A percentile compares a stretch with the other conserved stretches of the same genome.
phyloP scores from a whole-genome alignment of 2,329 filamentous ascomycete species.

The Apiospora pterosperma region DNA sequence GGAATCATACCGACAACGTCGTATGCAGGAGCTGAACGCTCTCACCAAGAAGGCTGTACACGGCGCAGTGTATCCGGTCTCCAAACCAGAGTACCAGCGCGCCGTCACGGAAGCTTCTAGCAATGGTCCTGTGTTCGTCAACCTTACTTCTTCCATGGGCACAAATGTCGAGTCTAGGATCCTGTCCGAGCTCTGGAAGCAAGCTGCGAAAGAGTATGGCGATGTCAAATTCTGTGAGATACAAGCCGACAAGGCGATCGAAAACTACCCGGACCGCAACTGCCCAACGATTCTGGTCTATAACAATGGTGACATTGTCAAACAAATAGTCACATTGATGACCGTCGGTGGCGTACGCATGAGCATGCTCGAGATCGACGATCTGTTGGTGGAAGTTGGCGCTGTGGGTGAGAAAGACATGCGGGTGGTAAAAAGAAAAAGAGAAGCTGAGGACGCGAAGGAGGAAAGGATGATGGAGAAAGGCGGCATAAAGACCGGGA shows the following conservation, averaged over 20 bases:
- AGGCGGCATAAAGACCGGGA: slow-evolving; percentile 50
- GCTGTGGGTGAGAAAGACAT: slow-evolving; percentile 77
- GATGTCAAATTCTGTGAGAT: slow-evolving; percentile 99
- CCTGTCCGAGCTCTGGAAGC: slow-evolving; percentile 80
- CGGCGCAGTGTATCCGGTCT: slow-evolving; percentile 87
- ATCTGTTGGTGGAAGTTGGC: slow-evolving; percentile 76
- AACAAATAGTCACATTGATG: slow-evolving; percentile 85
- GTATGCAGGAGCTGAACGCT: slow-evolving; percentile 75
- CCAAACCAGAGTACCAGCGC: slow-evolving; percentile 88
- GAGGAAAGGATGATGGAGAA: slow-evolving; percentile 52
- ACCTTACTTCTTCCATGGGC: slow-evolving; percentile 74
- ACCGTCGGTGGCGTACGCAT: slow-evolving; percentile 73
- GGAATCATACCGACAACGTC: slow-evolving; percentile 81
- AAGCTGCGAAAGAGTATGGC: slow-evolving; percentile 79
- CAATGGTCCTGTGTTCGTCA: slow-evolving; percentile 67
- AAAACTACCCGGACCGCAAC: slow-evolving; percentile 92
- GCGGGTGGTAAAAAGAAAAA: slow-evolving; percentile 63
- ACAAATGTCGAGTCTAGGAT: slow-evolving; percentile 84
- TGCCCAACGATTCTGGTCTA: slow-evolving; percentile 93
- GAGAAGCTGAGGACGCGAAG: slow-evolving; percentile 57
- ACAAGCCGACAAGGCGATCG: slow-evolving; percentile 85
- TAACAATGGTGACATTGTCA: slow-evolving; percentile 85
- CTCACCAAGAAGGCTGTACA: slow-evolving; percentile 76
- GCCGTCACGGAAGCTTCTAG: slow-evolving; percentile 90
- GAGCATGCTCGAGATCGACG: slow-evolving; percentile 72